Evolutionary conservation across 179 eudicot species (phyloP).

Genomic region (Spergularia azorica): DNA sequence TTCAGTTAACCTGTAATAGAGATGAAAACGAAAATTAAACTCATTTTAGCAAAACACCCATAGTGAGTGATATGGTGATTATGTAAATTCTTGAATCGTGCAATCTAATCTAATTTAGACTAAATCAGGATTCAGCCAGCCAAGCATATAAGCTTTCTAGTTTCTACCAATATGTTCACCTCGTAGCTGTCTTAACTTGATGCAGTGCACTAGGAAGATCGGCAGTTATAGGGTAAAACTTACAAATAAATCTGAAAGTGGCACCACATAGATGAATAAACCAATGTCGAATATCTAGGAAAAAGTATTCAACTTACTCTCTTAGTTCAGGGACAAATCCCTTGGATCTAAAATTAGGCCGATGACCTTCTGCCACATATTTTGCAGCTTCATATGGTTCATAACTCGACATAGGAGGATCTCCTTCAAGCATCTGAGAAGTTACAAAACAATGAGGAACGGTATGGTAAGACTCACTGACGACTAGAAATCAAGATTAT

Average conservation of each 20-base stretch:
- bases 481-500: constrained; percentile 6
- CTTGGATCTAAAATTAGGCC: constrained; percentile 76
- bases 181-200: neutral
- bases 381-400: constrained; percentile 95
- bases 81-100: neutral
- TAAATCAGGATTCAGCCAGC: neutral
- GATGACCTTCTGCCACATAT: constrained; percentile 80
- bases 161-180: neutral
- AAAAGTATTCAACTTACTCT: constrained; percentile 55
- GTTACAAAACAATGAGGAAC: constrained; percentile 13
- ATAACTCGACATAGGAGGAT: constrained; percentile 60
- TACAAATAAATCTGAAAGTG: neutral
- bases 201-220: neutral
- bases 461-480: neutral
- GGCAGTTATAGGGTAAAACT: neutral
- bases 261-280: neutral
- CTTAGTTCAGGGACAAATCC: constrained; percentile 61
- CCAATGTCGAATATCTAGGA: neutral
- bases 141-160: constrained; percentile 2
- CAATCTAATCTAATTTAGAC: neutral
- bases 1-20: constrained; percentile 57
- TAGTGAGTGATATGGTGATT: neutral
- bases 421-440: constrained; percentile 89
- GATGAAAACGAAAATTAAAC: neutral
- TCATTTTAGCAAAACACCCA: neutral